Evolutionary conservation across 805 yeast genomes (phyloP).

Genomic region (Sungouiella thailandica): DNA sequence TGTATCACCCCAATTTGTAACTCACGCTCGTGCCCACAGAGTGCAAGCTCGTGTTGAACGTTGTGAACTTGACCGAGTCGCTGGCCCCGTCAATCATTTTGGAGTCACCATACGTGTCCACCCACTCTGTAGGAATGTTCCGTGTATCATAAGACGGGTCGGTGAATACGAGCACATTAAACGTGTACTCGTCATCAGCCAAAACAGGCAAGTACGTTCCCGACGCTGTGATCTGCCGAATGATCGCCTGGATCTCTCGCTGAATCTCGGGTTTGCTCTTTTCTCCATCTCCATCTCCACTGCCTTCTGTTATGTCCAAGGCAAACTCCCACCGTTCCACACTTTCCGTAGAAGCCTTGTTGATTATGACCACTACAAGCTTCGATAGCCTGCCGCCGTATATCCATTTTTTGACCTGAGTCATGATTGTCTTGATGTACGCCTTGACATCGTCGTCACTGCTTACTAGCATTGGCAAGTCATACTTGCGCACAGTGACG

Average conservation of each 20-base stretch:
- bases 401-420: slow-evolving; percentile 66
- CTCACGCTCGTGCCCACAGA: slow-evolving; percentile 70
- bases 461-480: slow-evolving; percentile 64
- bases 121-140: slow-evolving; percentile 78
- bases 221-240: slow-evolving; percentile 85
- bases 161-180: slow-evolving; percentile 80
- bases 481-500: slow-evolving; percentile 71
- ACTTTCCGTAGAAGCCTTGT: slow-evolving; percentile 59
- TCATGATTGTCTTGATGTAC: slow-evolving; percentile 63
- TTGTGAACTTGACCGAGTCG: slow-evolving; percentile 66
- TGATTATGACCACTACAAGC: slow-evolving; percentile 67
- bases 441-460: slow-evolving; percentile 69
- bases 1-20: slow-evolving; percentile 38
- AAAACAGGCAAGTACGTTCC: slow-evolving; percentile 80
- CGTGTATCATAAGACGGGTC: slow-evolving; percentile 47
- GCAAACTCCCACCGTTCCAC: slow-evolving; percentile 88
- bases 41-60: slow-evolving; percentile 65
- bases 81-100: slow-evolving; percentile 48
- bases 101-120: slow-evolving; percentile 58
- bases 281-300: slow-evolving; percentile 9
- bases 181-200: slow-evolving; percentile 54
- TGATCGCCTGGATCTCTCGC: slow-evolving; percentile 74
- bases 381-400: slow-evolving; percentile 61
- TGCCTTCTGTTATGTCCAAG: slow-evolving; percentile 39
- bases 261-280: slow-evolving; percentile 50